These are phyloP conservation scores for Colletotrichum sansevieriae DNA, from an alignment of 2,329 filamentous ascomycete genomes.

Conservation along the genomic window DNA sequence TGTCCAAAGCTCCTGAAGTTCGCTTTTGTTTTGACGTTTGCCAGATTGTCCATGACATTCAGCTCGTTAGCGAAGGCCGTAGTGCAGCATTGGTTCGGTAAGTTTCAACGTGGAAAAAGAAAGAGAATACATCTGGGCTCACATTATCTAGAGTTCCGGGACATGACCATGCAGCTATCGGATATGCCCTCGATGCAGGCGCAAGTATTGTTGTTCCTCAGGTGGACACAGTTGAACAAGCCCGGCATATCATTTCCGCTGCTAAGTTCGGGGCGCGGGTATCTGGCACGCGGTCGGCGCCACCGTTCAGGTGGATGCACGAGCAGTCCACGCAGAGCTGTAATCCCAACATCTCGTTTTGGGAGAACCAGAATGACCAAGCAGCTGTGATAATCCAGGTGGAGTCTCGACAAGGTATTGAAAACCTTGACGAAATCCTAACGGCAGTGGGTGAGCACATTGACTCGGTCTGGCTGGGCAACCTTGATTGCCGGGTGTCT, in stretches of 20 bases:
- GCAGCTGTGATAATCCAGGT: constrained; percentile 64
- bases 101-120: neutral
- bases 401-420: constrained; percentile 56
- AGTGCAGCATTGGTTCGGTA: constrained; percentile 59
- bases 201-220: constrained; percentile 61
- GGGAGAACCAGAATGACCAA: constrained; percentile 58
- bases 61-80: constrained; percentile 59
- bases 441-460: constrained; percentile 57
- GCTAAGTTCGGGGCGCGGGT: constrained; percentile 58
- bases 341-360: constrained; percentile 45
- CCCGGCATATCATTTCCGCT: constrained; percentile 56
- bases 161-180: constrained; percentile 62
- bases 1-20: neutral
- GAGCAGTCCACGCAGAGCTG: constrained; percentile 45
- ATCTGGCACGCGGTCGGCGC: constrained; percentile 58
- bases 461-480: constrained; percentile 61
- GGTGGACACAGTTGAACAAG: constrained; percentile 61
- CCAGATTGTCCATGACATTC: constrained; percentile 59
- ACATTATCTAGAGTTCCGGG: constrained; percentile 51
- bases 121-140: neutral
- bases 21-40: constrained; percentile 5
- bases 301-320: constrained; percentile 60
- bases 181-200: constrained; percentile 62
- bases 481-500: constrained; percentile 58
- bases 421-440: constrained; percentile 62